Evolutionary conservation across 1,284 basidiomycete genomes (phyloP).

Genomic region (Gomphus sp.): DNA sequence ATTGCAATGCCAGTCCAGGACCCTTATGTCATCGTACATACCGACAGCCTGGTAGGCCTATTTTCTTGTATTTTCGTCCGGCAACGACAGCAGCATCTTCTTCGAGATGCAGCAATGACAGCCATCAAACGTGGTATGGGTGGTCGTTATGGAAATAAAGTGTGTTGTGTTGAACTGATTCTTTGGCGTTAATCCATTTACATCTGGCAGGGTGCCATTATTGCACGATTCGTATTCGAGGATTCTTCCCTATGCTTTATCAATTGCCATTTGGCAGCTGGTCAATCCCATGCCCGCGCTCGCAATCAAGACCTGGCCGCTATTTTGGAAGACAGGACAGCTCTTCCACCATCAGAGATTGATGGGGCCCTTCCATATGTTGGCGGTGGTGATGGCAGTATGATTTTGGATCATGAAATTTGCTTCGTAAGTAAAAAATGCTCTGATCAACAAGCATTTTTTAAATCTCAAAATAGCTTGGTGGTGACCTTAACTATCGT

Average conservation of each 20-base stretch:
- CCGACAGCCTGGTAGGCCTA: conserved; percentile 86
- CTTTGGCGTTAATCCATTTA: neutral
- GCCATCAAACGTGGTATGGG: conserved; percentile 89
- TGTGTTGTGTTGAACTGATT: conserved; percentile 21
- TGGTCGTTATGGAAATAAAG: conserved; percentile 93
- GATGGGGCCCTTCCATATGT: conserved; percentile 62
- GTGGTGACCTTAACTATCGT: conserved; percentile 87
- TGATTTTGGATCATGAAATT: conserved; percentile 90
- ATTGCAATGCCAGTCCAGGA: conserved; percentile 57
- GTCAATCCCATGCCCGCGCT: conserved; percentile 74
- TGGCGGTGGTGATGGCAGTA: conserved; percentile 89
- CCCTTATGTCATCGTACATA: conserved; percentile 72
- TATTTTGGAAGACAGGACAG: conserved; percentile 72
- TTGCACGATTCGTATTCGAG: conserved; percentile 83
- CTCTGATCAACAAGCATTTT: conserved; percentile 1
- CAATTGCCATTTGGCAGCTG: conserved; percentile 95
- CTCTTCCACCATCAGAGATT: conserved; percentile 45
- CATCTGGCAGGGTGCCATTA: conserved; percentile 69
- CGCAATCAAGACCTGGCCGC: conserved; percentile 83
- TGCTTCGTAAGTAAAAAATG: conserved; percentile 64
- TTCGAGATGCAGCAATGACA: conserved; percentile 69
- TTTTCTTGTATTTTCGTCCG: conserved; percentile 87
- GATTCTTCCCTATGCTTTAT: conserved; percentile 91
- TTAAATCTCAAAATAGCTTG: conserved; percentile 36
- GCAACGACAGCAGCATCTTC: conserved; percentile 37